These are phyloP conservation scores for Claviceps humidiphila DNA, from an alignment of 2,329 filamentous ascomycete genomes.

Conservation along the genomic window DNA sequence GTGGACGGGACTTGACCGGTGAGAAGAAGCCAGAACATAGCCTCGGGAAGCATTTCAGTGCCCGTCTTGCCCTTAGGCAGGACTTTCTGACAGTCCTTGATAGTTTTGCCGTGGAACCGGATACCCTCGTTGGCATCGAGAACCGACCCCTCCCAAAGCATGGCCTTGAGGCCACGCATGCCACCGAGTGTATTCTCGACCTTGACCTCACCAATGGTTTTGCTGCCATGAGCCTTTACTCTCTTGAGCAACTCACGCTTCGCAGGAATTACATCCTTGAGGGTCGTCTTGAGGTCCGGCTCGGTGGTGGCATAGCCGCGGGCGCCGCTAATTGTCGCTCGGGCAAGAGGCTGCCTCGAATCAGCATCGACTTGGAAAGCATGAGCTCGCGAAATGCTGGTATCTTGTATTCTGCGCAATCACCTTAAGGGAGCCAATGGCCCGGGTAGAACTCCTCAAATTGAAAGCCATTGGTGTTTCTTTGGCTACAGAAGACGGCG, in stretches of 20 bases:
- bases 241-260: constrained; percentile 90
- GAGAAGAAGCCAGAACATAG: constrained; percentile 98
- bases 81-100: constrained; percentile 92
- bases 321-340: constrained; percentile 17
- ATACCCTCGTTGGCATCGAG: constrained; percentile 95
- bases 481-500: constrained; percentile 1
- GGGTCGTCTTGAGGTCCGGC: constrained; percentile 76
- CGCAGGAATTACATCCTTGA: constrained; percentile 72
- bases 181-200: constrained; percentile 88
- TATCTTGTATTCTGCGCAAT: constrained; percentile 11
- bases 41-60: constrained; percentile 94
- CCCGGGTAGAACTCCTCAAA: constrained; percentile 46
- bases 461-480: constrained; percentile 46
- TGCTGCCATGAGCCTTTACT: constrained; percentile 74
- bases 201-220: constrained; percentile 83
- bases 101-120: constrained; percentile 92
- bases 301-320: constrained; percentile 66
- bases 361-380: neutral
- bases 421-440: constrained; percentile 52
- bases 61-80: constrained; percentile 85
- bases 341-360: constrained; percentile 9
- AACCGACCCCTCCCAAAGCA: constrained; percentile 98
- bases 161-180: constrained; percentile 94
- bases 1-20: constrained; percentile 84
- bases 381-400: neutral